These are phyloP conservation scores for Hyaloscypha finlandica DNA, from an alignment of 495 filamentous ascomycete species.

Conservation along the genomic window DNA sequence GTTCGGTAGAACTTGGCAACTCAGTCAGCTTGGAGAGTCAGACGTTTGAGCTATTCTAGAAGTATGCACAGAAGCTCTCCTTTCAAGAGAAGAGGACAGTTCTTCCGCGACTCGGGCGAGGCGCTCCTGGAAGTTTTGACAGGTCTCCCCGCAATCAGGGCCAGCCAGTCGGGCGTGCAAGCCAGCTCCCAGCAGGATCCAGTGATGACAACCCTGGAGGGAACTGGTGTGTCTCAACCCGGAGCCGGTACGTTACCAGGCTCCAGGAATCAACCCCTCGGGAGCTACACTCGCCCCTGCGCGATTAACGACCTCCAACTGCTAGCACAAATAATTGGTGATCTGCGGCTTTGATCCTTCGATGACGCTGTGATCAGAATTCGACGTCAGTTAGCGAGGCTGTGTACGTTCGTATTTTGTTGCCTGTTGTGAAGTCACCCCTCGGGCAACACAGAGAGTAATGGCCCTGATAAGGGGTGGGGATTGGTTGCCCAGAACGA, in stretches of 20 bases:
- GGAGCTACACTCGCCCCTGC: neutral
- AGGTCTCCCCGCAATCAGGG: neutral
- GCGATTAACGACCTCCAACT: slow-evolving; percentile 20
- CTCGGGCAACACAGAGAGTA: neutral
- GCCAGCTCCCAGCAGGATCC: neutral
- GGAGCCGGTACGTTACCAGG: neutral
- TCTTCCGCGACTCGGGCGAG: neutral
- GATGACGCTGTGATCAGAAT: neutral
- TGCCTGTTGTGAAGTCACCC: neutral
- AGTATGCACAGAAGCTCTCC: neutral
- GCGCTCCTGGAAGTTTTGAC: neutral
- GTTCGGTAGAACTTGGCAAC: neutral
- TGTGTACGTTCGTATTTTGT: neutral
- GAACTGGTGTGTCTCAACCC: neutral
- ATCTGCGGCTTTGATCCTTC: neutral
- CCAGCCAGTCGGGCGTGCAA: neutral
- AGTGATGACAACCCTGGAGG: neutral
- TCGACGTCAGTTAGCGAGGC: neutral
- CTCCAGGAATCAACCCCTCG: neutral
- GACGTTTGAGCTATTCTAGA: neutral
- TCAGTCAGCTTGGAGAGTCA: neutral
- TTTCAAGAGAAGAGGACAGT: neutral
- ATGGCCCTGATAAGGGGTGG: neutral
- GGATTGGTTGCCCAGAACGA: neutral
- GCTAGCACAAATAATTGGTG: neutral